Base-by-base conservation (phyloP, 106 monocot species). In the Gastrodia elata region DNA sequence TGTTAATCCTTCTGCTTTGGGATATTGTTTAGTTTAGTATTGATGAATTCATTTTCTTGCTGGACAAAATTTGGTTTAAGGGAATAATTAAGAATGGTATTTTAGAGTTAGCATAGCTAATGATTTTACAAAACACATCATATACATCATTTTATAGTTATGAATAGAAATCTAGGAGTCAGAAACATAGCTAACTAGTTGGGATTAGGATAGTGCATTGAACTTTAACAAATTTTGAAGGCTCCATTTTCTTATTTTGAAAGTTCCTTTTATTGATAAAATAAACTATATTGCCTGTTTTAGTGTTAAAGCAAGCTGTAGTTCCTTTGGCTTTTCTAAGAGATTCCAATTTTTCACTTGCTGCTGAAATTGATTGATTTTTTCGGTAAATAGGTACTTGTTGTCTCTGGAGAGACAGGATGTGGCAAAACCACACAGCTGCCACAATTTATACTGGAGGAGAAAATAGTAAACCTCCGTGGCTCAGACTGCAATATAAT, bases 361-460 rank as follows among this genome's bases (percentile, higher is more conserved):
- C 30, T 27, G 56, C n/a, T 49, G 6, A 43, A 65, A 5, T 38
- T 3, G 30, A 35, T 22, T 72, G 64, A 22, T 46, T 68, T 34
- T 59, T 68, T 43, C 14, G n/a, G 1, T 39, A 49, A 80, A 58
- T 48, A 97, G 93, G 93, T 97, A 33, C 73, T 97, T 67, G 90
- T 97, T 34, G 87, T 97, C 77, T 97, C 97, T 83, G 97, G 92
- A 73, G 97, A 93, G 67, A 97, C 97, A 42, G 97, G 97, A 27
- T 97, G 97, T 83, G 97, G 97, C n/a, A 97, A 97, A 80, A 97
- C 97, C 55, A 97, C 97, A 28, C 97, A 97, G 74, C 78, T 97
- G 43, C 97, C 97, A 20, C 97, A 97, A 68, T 97, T 93, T 81
- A 90, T 97, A 73, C 77, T 97, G 18, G 97, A 97, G 77, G 82